Conservation (phyloP, 2,329 filamentous ascomycete genomes). For the Bipolaris cookei region DNA sequence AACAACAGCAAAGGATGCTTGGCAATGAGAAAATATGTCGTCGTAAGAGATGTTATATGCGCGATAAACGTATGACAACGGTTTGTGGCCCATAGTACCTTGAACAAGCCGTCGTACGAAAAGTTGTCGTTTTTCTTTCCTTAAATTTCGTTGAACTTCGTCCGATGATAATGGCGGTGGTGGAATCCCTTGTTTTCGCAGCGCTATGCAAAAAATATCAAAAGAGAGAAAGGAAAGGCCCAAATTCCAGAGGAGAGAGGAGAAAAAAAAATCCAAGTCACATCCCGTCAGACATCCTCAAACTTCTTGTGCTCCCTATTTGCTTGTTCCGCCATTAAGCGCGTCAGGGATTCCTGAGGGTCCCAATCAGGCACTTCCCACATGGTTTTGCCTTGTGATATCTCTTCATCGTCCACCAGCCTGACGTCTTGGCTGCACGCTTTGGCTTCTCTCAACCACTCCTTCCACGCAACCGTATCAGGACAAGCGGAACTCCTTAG, state of each 20-base stretch:
- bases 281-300: constrained; percentile 25
- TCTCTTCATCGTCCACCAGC: constrained; percentile 13
- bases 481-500: constrained; percentile 50
- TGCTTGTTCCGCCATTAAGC: constrained; percentile 31
- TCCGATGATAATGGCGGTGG: not conserved
- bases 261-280: not conserved
- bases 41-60: not conserved
- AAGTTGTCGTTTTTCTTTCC: not conserved
- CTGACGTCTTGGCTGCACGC: constrained; percentile 27
- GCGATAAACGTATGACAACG: not conserved
- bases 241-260: not conserved
- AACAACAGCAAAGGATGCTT: not conserved
- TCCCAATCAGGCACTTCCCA: constrained; percentile 48
- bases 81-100: not conserved
- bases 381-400: constrained; percentile 21
- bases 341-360: constrained; percentile 32
- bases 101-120: not conserved
- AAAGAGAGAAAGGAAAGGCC: not conserved
- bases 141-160: constrained; percentile 1
- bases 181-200: not conserved
- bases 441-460: constrained; percentile 51
- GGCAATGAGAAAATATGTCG: not conserved
- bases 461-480: constrained; percentile 50
- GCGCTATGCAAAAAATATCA: constrained; percentile 7
- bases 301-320: constrained; percentile 22